A percentile compares a stretch with the other conserved stretches of the same genome.
Evolutionary conservation across 352 stramenopile genomes (phyloP).

Genomic region (Globisporangium sylvaticum): DNA sequence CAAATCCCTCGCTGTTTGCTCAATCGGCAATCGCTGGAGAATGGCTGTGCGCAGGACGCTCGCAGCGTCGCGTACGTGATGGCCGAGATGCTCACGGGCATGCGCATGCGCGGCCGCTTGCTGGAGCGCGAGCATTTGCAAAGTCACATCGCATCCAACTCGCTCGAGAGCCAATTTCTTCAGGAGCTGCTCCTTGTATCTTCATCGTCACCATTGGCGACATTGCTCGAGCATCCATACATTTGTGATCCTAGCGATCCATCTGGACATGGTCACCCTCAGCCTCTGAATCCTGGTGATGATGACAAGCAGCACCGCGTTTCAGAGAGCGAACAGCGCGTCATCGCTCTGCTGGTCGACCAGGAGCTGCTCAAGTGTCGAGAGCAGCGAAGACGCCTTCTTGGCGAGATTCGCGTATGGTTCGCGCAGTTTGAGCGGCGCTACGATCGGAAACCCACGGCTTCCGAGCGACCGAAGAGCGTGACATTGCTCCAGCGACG

Average conservation of each 20-base stretch:
- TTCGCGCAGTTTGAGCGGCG: constrained; percentile 53
- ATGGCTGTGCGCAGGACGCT: constrained; percentile 30
- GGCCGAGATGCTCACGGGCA: constrained; percentile 55
- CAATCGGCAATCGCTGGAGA: constrained; percentile 11
- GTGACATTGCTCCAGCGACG: constrained; percentile 35
- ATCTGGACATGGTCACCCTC: background rate
- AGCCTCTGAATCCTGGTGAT: background rate
- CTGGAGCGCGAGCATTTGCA: constrained; percentile 33
- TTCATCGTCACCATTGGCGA: constrained; percentile 8
- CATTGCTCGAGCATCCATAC: constrained; percentile 18
- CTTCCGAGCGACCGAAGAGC: constrained; percentile 28
- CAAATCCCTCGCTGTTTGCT: constrained; percentile 27
- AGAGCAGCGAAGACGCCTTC: constrained; percentile 27
- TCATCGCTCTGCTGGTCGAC: constrained; percentile 31
- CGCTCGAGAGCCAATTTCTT: constrained; percentile 30
- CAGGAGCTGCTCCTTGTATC: constrained; percentile 22
- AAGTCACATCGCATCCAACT: constrained; percentile 17
- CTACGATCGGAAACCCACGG: constrained; percentile 37
- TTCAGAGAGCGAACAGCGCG: background rate
- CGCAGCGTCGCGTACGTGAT: constrained; percentile 57
- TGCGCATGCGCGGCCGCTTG: constrained; percentile 26
- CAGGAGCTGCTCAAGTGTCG: constrained; percentile 43
- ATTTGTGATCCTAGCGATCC: background rate
- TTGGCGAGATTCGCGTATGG: constrained; percentile 46
- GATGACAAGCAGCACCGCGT: background rate